Evolutionary conservation across 2,329 filamentous ascomycete genomes (phyloP).

Genomic region (Pestalotiopsis sp.): DNA sequence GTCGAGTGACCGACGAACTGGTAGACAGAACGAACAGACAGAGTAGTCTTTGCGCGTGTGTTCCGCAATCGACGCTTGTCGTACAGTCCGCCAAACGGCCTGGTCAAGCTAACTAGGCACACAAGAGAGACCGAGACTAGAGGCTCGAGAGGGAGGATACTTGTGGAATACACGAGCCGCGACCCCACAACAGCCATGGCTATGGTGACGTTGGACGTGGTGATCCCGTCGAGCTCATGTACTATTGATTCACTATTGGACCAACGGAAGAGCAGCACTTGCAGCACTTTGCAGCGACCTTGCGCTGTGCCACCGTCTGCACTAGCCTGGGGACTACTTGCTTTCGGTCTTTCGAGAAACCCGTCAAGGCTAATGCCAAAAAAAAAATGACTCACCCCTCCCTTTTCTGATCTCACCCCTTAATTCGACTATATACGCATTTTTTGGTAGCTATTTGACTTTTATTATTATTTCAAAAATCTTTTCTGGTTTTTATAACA

Average conservation of each 20-base stretch:
- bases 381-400: no score
- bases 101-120: constrained; percentile 2
- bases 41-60: background rate
- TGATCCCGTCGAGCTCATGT: background rate
- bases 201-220: background rate
- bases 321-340: constrained; percentile 1
- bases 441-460: no score
- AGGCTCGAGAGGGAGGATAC: background rate
- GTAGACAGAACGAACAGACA: background rate
- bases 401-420: no score
- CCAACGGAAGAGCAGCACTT: background rate
- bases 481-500: no score
- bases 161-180: background rate
- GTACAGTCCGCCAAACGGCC: constrained; percentile 10
- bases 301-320: background rate
- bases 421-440: no score
- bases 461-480: no score
- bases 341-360: background rate
- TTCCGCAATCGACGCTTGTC: constrained; percentile 8
- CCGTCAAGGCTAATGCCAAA: no score
- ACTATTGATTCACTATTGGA: constrained; percentile 5
- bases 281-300: background rate
- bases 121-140: background rate
- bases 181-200: background rate
- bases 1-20: background rate